These are phyloP conservation scores for Penicillium psychrofluorescens DNA, from an alignment of 495 filamentous ascomycete species.

Conservation along the genomic window DNA sequence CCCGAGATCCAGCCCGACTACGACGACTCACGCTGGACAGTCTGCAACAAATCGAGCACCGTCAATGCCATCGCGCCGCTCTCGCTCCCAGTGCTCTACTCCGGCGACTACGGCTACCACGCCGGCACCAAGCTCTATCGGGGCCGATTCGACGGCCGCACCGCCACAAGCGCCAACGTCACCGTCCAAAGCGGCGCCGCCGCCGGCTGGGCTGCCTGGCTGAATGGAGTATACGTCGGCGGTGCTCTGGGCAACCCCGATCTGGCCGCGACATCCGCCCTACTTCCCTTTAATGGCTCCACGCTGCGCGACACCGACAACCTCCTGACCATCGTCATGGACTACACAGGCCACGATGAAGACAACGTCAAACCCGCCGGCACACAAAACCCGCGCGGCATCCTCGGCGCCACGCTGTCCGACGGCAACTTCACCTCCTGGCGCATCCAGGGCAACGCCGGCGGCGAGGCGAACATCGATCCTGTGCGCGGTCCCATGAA, in stretches of 20 bases:
- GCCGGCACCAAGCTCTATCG: conserved; percentile 59
- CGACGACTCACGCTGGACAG: conserved; percentile 56
- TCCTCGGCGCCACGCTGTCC: conserved; percentile 46
- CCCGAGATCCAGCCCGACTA: conserved; percentile 57
- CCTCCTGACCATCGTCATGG: conserved; percentile 59
- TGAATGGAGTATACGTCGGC: conserved; percentile 47
- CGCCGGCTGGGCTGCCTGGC: conserved; percentile 46
- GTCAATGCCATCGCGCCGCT: conserved; percentile 53
- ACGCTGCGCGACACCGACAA: conserved; percentile 40
- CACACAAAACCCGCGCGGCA: conserved; percentile 64
- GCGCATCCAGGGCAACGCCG: conserved; percentile 70
- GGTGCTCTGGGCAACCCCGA: conserved; percentile 46
- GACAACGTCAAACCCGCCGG: conserved; percentile 47
- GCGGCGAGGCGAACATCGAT: conserved; percentile 61
- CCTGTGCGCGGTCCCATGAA: conserved; percentile 61
- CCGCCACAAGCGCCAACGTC: conserved; percentile 51
- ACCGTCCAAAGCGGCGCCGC: conserved; percentile 55
- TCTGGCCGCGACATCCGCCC: conserved; percentile 15
- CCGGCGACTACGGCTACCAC: conserved; percentile 67
- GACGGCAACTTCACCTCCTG: conserved; percentile 49
- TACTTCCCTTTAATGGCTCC: conserved; percentile 25
- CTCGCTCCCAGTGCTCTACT: conserved; percentile 46
- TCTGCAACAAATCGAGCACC: conserved; percentile 45
- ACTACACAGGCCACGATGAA: conserved; percentile 65
- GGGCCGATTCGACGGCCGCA: conserved; percentile 50